phyloP scores from a whole-genome alignment of 352 stramenopile genomes.

The Peronospora tabacina region DNA sequence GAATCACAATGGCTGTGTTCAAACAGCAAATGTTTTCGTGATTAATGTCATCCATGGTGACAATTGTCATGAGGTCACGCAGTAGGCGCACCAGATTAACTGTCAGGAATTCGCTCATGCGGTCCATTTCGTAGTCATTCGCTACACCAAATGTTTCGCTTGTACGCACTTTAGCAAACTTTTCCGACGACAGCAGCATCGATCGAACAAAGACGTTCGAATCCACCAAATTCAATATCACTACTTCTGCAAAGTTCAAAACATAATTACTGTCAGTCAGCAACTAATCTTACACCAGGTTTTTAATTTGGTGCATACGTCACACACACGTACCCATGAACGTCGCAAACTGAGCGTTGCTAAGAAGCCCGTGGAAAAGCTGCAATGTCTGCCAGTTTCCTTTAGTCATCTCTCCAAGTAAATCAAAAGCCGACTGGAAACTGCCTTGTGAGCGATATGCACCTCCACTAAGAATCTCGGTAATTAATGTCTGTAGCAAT shows the following conservation, averaged over 20 bases:
- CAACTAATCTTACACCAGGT: not conserved
- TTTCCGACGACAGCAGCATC: conserved; percentile 77
- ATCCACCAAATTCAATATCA: conserved; percentile 92
- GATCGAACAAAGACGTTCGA: conserved; percentile 96
- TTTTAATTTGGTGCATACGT: not conserved
- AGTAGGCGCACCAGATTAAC: conserved; percentile 86
- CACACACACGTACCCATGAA: conserved; percentile 73
- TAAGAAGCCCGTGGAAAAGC: conserved; percentile 83
- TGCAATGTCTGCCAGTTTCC: conserved; percentile 87
- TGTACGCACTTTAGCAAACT: conserved; percentile 43
- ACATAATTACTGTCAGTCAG: conserved; percentile 6
- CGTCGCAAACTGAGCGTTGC: conserved; percentile 81
- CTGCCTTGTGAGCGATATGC: conserved; percentile 84
- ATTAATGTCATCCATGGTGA: conserved; percentile 92
- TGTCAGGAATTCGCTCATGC: conserved; percentile 82
- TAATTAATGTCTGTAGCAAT: conserved; percentile 80
- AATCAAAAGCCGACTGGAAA: conserved; percentile 93
- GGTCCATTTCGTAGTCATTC: conserved; percentile 60
- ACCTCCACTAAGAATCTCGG: conserved; percentile 79
- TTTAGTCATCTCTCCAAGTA: conserved; percentile 94
- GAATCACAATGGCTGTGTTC: conserved; percentile 93
- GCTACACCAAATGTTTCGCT: conserved; percentile 35
- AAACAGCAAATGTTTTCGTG: conserved; percentile 98
- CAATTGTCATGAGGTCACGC: conserved; percentile 92
- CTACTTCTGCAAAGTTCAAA: conserved; percentile 54